Conservation (phyloP, 768 basidiomycete species). For the Chalciporus piperatus region DNA sequence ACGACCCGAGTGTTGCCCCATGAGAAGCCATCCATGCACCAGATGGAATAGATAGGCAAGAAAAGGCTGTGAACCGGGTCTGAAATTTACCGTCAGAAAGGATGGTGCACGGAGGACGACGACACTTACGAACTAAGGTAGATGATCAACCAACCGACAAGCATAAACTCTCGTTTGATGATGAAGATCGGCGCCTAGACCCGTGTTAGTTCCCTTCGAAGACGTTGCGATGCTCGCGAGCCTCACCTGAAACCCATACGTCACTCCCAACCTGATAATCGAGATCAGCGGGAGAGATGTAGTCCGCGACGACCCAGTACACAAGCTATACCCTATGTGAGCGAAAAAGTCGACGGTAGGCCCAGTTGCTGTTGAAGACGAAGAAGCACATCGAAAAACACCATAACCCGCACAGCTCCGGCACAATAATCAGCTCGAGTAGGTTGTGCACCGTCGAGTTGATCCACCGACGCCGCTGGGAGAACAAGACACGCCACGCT, state of each 20-base stretch:
- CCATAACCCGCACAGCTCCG: too few relatives aligned
- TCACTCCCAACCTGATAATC: constrained; percentile 84
- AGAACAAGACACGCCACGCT: too few relatives aligned
- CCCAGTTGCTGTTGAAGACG: too few relatives aligned
- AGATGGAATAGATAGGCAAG: constrained; percentile 93
- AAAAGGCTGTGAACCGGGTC: constrained; percentile 92
- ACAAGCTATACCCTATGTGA: too few relatives aligned
- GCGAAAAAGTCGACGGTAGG: too few relatives aligned
- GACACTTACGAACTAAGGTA: constrained; percentile 79
- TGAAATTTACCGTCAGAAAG: too few relatives aligned
- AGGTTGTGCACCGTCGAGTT: too few relatives aligned
- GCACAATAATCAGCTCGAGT: too few relatives aligned
- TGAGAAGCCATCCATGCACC: constrained; percentile 98
- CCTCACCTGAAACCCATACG: constrained; percentile 86
- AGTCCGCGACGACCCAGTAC: constrained; percentile 65
- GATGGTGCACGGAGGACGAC: too few relatives aligned
- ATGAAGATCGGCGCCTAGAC: constrained; percentile 85
- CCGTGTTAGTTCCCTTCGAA: too few relatives aligned
- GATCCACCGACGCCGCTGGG: too few relatives aligned
- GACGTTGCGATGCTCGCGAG: not conserved
- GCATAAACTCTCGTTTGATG: constrained; percentile 96
- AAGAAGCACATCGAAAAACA: too few relatives aligned
- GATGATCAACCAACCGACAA: constrained; percentile 64
- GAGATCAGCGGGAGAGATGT: constrained; percentile 82
- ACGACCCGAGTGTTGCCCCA: constrained; percentile 95